Base-by-base conservation (phyloP, 192 early-diverging fungal species). In the Dissophora ornata region DNA sequence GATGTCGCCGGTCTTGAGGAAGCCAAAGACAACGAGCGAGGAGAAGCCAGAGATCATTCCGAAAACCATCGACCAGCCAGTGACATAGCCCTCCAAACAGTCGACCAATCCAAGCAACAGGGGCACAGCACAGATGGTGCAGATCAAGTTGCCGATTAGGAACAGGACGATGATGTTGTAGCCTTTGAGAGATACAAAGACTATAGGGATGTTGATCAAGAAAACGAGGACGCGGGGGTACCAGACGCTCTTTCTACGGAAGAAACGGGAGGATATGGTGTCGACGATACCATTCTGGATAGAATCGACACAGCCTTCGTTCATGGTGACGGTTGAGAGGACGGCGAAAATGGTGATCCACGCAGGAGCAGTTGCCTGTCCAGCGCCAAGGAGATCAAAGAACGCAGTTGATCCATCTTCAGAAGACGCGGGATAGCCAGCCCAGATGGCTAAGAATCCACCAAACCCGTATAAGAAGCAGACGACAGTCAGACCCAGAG, bases 391-490 rank as follows among this genome's bases (percentile, higher is more conserved):
- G 6, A 91, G 63, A 2, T 86, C 86, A 66, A 91, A 91, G 53
- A 91, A 90, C 2, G 83, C 85, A 64, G 83, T 88, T 29, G 82
- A 85, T 0, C 83, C 83, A 34, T 52, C 22, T 63, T 83, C 12
- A 78, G 73, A 26, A 57, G 84, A 48, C 63, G 79, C 33, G 61
- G 79, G 26, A 70, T 59, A 61, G 60, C 80, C 83, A 78, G 85
- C 83, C 90, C 88, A 90, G 11, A 88, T 84, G 15, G 88, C 86
- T 48, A 91, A 67, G 42, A 87, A 85, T 0, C 90, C 90, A 11
- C 84, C 70, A 74, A 90, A 84, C 3, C 84, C 88, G 22, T 86
- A 79, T 32, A 89, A 51, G 18, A 88, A 75, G 4, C 81, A 74
- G 11, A 91, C 78, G 5, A 83, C 58, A 44, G 87, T 80, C 8